Percentiles rank a stretch among this genome's conserved stretches.
Conservation (phyloP, 164 flowering plant genomes). For the Aristolochia californica region DNA sequence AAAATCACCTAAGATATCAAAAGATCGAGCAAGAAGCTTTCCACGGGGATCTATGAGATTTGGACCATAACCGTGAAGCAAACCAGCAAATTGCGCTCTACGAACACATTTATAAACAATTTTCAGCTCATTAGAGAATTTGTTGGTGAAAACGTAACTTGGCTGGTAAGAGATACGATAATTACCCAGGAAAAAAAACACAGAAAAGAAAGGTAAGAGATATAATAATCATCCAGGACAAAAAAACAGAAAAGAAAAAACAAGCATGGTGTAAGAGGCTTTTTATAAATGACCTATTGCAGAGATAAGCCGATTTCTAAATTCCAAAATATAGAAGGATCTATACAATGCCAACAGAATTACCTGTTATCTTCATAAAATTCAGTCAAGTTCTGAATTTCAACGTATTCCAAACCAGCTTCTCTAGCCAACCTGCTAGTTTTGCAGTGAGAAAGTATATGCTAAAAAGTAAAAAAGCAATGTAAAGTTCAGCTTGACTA, state of each 20-base stretch:
- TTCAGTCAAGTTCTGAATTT: conserved; percentile 87
- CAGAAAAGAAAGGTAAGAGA: not conserved
- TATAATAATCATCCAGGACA: not conserved
- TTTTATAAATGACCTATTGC: no score
- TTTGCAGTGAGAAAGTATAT: not conserved
- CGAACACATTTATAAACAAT: conserved; percentile 1
- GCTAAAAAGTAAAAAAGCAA: not conserved
- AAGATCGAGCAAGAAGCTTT: conserved; percentile 76
- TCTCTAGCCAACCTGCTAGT: conserved; percentile 85
- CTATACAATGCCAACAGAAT: no score
- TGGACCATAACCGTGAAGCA: conserved; percentile 49
- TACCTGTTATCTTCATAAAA: conserved; percentile 97
- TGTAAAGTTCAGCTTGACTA: not conserved
- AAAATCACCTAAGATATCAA: conserved; percentile 66
- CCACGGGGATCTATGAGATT: conserved; percentile 81
- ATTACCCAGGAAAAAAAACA: not conserved
- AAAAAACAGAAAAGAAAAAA: no score
- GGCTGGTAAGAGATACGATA: not conserved
- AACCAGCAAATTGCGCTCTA: conserved; percentile 72
- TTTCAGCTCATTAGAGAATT: not conserved
- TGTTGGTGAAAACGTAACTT: not conserved
- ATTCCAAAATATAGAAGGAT: no score
- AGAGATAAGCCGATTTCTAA: no score
- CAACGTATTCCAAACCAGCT: conserved; percentile 89
- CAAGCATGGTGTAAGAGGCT: no score